Evolutionary conservation across 148 eudicot species (phyloP).

Genomic region (Cornus suecica): DNA sequence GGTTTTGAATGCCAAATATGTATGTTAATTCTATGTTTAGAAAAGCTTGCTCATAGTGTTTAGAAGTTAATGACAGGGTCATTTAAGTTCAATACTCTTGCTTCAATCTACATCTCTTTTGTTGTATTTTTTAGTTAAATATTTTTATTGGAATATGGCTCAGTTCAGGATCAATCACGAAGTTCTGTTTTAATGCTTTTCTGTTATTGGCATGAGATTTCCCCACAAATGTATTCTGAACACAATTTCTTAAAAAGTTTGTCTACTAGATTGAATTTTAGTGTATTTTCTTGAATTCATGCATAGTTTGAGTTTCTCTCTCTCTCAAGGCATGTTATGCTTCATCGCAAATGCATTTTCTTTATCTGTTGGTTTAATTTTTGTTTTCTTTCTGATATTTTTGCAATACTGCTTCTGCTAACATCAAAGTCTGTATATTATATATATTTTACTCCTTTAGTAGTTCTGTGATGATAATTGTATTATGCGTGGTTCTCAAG

Average conservation of each 20-base stretch:
- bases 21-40: no score
- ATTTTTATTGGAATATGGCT: slow-evolving; percentile 60
- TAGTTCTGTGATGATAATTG: neutral
- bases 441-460: neutral
- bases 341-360: neutral
- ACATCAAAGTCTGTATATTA: neutral
- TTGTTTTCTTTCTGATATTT: neutral
- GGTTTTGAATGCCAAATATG: no score
- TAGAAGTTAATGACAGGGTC: no score
- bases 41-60: no score
- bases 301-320: no score
- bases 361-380: neutral
- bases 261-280: neutral
- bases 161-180: slow-evolving; percentile 52
- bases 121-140: no score
- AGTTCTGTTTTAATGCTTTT: neutral
- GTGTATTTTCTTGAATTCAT: no score
- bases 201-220: neutral
- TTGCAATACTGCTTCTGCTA: neutral
- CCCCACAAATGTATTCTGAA: no score
- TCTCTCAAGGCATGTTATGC: neutral
- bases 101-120: no score
- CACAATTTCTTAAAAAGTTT: neutral
- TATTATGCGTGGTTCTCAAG: no score
- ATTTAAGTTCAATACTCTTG: no score